These are phyloP conservation scores for Candida boleticola DNA, from an alignment of 805 yeast genomes.

Conservation along the genomic window DNA sequence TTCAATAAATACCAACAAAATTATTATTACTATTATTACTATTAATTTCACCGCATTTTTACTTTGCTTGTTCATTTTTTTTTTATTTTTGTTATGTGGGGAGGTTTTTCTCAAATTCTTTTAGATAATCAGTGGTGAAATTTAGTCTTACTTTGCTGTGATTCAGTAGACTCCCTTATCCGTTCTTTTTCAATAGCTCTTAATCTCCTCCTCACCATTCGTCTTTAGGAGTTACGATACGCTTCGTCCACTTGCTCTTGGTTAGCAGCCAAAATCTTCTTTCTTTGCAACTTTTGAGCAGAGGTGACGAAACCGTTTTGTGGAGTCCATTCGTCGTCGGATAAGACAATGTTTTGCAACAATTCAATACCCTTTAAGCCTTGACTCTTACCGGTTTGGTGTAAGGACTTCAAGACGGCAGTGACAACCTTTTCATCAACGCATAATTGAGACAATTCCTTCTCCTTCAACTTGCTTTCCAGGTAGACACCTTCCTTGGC, in stretches of 20 bases:
- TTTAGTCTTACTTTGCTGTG: neutral
- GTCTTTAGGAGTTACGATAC: slow-evolving; percentile 31
- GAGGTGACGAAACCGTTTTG: slow-evolving; percentile 90
- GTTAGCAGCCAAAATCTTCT: slow-evolving; percentile 73
- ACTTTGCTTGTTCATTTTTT: slow-evolving; percentile 1
- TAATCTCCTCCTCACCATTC: slow-evolving; percentile 3
- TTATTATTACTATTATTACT: neutral
- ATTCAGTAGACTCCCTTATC: neutral
- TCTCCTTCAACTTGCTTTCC: slow-evolving; percentile 44
- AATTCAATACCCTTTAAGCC: slow-evolving; percentile 87
- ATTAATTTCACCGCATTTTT: neutral
- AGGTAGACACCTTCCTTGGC: slow-evolving; percentile 52
- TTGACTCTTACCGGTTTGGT: slow-evolving; percentile 74
- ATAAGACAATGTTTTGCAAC: slow-evolving; percentile 70
- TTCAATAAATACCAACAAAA: slow-evolving; percentile 2
- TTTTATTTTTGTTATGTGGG: neutral
- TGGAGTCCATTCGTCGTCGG: slow-evolving; percentile 97
- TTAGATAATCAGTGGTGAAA: neutral
- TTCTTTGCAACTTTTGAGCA: slow-evolving; percentile 95
- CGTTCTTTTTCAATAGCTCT: neutral
- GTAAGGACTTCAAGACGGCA: slow-evolving; percentile 55
- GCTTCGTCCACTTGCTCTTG: slow-evolving; percentile 65
- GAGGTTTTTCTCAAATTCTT: neutral
- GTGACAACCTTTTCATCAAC: slow-evolving; percentile 54
- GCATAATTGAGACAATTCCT: slow-evolving; percentile 47